Percentiles rank a stretch among this genome's conserved stretches.
Conservation (phyloP, 768 basidiomycete species). For the Leccinum ochraceum region DNA sequence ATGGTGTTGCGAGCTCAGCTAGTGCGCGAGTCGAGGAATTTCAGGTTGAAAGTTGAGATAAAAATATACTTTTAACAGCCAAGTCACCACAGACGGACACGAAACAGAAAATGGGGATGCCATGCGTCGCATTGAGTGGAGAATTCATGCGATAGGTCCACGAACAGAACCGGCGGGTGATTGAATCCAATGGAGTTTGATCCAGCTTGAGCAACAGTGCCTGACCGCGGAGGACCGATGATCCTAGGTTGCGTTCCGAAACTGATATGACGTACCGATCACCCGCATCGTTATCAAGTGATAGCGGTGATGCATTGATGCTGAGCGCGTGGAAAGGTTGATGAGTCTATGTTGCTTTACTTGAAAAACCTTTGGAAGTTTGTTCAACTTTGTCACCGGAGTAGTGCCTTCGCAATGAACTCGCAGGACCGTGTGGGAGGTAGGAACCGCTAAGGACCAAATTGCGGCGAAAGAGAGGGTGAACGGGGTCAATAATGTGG, state of each 20-base stretch:
- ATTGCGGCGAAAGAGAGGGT: neutral
- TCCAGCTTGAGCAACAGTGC: slow-evolving; percentile 1
- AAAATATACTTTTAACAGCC: neutral
- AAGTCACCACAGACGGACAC: neutral
- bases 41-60: neutral
- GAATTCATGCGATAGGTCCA: neutral
- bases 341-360: too few relatives aligned
- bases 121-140: neutral
- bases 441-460: neutral
- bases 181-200: neutral
- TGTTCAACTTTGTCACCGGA: neutral
- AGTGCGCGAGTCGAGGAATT: neutral
- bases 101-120: neutral
- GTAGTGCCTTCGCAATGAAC: neutral
- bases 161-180: slow-evolving; percentile 1
- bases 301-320: neutral
- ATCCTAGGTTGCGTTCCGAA: neutral
- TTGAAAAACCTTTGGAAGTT: neutral
- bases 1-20: slow-evolving; percentile 19
- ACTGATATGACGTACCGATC: neutral
- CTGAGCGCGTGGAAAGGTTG: neutral
- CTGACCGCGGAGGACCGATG: neutral
- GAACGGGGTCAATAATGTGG: neutral
- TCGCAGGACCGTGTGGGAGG: neutral
- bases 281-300: neutral